phyloP scores from a whole-genome alignment of 2,329 filamentous ascomycete genomes.

The Colletotrichum costaricense region DNA sequence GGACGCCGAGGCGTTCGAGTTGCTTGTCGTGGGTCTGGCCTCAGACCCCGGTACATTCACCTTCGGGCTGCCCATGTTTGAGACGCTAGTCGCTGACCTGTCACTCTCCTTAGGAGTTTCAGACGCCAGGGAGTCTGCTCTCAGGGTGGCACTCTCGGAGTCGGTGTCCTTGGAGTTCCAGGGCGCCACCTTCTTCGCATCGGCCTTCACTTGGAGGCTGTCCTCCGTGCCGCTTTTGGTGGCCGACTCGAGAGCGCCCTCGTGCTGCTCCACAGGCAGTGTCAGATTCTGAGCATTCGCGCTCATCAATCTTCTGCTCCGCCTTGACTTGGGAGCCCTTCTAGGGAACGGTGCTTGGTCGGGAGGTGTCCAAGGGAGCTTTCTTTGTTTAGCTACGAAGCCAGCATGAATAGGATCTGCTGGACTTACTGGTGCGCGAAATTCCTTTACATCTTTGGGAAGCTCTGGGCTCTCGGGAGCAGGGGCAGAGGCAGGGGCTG shows the following conservation, averaged over 20 bases:
- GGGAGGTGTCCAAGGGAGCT: slow-evolving; percentile 70
- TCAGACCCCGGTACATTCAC: slow-evolving; percentile 38
- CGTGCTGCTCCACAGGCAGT: slow-evolving; percentile 54
- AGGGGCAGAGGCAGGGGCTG: neutral
- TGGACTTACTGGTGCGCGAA: slow-evolving; percentile 63
- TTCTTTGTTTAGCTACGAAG: slow-evolving; percentile 15
- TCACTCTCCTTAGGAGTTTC: slow-evolving; percentile 20
- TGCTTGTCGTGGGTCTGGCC: slow-evolving; percentile 32
- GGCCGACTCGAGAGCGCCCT: slow-evolving; percentile 37
- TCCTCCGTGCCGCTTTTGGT: slow-evolving; percentile 33
- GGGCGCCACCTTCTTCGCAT: slow-evolving; percentile 8
- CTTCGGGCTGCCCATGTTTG: slow-evolving; percentile 17
- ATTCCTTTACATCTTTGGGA: slow-evolving; percentile 44
- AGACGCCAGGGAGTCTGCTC: slow-evolving; percentile 15
- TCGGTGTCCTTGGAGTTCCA: slow-evolving; percentile 20
- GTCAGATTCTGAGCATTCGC: slow-evolving; percentile 53
- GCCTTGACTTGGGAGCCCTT: slow-evolving; percentile 44
- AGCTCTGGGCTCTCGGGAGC: slow-evolving; percentile 22
- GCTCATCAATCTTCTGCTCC: slow-evolving; percentile 54
- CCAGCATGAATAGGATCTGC: neutral
- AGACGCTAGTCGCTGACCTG: slow-evolving; percentile 12
- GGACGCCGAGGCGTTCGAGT: slow-evolving; percentile 28
- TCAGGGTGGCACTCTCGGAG: slow-evolving; percentile 8
- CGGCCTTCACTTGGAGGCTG: slow-evolving; percentile 41
- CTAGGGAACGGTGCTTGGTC: slow-evolving; percentile 64